Conservation (phyloP, 2,329 filamentous ascomycete genomes). For the Pseudopithomyces chartarum region DNA sequence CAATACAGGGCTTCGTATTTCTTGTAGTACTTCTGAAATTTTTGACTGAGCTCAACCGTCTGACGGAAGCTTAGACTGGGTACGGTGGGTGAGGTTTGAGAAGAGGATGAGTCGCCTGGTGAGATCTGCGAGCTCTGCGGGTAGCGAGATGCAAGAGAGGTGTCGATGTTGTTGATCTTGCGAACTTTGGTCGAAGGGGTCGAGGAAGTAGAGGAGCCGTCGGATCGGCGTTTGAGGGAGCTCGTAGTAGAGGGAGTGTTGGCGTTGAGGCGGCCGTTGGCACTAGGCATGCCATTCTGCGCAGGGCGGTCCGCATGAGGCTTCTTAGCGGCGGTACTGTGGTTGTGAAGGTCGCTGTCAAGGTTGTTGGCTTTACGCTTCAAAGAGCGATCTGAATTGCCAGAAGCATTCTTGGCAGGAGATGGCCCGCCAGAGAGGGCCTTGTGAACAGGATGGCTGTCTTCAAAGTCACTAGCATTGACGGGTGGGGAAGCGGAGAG, state of each 20-base stretch:
- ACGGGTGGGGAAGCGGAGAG: constrained; percentile 65
- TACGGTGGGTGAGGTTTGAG: constrained; percentile 39
- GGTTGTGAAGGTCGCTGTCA: constrained; percentile 44
- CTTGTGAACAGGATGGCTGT: constrained; percentile 48
- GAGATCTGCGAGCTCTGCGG: constrained; percentile 39
- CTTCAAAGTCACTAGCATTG: constrained; percentile 63
- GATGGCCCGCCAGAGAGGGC: constrained; percentile 41
- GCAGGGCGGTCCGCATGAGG: constrained; percentile 35
- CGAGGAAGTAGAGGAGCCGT: constrained; percentile 41
- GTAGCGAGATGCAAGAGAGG: constrained; percentile 42
- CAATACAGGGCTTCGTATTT: constrained; percentile 63
- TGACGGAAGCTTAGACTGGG: constrained; percentile 49
- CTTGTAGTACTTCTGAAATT: constrained; percentile 64
- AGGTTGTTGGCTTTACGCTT: constrained; percentile 50
- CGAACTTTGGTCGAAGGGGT: constrained; percentile 38
- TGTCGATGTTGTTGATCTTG: constrained; percentile 42
- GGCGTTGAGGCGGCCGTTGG: constrained; percentile 33
- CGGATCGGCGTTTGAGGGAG: constrained; percentile 53
- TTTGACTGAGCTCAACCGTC: constrained; percentile 52
- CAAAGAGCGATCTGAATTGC: constrained; percentile 40
- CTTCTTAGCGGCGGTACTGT: constrained; percentile 40
- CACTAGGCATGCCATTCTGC: constrained; percentile 33
- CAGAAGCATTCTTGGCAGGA: constrained; percentile 36
- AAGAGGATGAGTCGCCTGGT: constrained; percentile 40
- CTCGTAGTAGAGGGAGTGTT: constrained; percentile 33